Conservation (phyloP, 805 yeast species). For the Candida germanica region DNA sequence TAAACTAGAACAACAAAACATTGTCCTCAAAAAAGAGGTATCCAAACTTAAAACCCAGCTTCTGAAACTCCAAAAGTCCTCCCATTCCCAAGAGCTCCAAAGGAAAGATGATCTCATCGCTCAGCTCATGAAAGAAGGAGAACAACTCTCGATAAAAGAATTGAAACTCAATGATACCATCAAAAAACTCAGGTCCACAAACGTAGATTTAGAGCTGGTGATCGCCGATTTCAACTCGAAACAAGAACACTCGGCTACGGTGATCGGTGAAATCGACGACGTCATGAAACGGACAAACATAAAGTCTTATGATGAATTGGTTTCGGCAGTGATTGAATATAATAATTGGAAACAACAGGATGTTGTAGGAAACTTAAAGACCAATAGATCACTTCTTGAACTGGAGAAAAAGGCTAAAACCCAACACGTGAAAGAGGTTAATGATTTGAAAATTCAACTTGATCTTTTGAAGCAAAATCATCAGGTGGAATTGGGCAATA, state of each 20-base stretch:
- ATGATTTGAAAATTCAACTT: constrained; percentile 30
- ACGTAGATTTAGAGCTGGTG: constrained; percentile 28
- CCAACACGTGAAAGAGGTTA: constrained; percentile 19
- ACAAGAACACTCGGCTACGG: constrained; percentile 27
- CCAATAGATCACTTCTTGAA: constrained; percentile 22
- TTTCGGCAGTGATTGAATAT: constrained; percentile 13
- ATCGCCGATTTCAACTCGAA: constrained; percentile 28
- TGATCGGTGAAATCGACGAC: constrained; percentile 39
- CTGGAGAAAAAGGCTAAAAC: constrained; percentile 21
- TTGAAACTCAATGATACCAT: constrained; percentile 63
- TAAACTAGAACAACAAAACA: no score
- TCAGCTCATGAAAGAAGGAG: constrained; percentile 73
- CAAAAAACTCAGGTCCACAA: constrained; percentile 49
- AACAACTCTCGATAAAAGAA: constrained; percentile 67
- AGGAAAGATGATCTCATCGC: constrained; percentile 62
- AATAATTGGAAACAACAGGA: constrained; percentile 14
- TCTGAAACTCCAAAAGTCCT: constrained; percentile 2
- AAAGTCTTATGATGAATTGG: constrained; percentile 26
- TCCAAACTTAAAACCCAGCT: no score
- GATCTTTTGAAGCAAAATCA: constrained; percentile 29
- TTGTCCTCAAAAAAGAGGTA: background rate
- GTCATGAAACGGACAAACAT: constrained; percentile 25
- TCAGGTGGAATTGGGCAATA: constrained; percentile 33
- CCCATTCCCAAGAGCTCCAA: constrained; percentile 10
- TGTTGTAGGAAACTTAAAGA: constrained; percentile 16